A percentile compares a stretch with the other conserved stretches of the same genome.
These are phyloP conservation scores for Ligustrum vulgare DNA, from an alignment of 257 asterid species.

Conservation along the genomic window DNA sequence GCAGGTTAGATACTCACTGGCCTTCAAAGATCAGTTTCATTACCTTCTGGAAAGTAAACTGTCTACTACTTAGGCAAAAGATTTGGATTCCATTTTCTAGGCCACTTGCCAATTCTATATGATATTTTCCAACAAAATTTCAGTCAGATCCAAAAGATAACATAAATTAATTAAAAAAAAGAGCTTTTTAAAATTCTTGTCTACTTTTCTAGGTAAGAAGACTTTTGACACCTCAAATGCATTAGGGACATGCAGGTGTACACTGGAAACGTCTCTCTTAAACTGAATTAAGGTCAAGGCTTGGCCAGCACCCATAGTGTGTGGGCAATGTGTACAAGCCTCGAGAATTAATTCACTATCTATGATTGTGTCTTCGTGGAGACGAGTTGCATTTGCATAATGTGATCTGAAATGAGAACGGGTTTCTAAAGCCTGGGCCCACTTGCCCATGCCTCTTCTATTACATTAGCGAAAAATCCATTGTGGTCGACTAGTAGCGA, in stretches of 20 bases:
- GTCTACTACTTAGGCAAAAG: neutral
- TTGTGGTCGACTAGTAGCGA: neutral
- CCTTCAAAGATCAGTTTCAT: neutral
- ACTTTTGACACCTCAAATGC: neutral
- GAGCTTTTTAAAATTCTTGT: neutral
- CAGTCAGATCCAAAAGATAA: neutral
- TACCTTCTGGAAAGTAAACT: neutral
- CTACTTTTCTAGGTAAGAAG: neutral
- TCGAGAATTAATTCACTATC: neutral
- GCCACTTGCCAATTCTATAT: neutral
- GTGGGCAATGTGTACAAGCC: neutral
- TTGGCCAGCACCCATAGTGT: neutral
- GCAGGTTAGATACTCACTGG: neutral
- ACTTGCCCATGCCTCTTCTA: neutral
- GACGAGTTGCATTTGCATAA: neutral
- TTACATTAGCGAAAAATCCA: neutral
- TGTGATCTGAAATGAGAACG: neutral
- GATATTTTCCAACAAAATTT: neutral
- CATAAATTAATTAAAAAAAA: neutral
- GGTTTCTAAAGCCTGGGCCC: too few species aligned
- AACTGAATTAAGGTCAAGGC: neutral
- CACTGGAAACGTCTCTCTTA: too few species aligned
- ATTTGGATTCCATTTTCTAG: neutral
- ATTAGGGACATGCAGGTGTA: neutral
- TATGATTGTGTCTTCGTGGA: neutral